Base-by-base conservation (phyloP, 1,284 basidiomycete genomes). In the Rhodotorula glutinis region DNA sequence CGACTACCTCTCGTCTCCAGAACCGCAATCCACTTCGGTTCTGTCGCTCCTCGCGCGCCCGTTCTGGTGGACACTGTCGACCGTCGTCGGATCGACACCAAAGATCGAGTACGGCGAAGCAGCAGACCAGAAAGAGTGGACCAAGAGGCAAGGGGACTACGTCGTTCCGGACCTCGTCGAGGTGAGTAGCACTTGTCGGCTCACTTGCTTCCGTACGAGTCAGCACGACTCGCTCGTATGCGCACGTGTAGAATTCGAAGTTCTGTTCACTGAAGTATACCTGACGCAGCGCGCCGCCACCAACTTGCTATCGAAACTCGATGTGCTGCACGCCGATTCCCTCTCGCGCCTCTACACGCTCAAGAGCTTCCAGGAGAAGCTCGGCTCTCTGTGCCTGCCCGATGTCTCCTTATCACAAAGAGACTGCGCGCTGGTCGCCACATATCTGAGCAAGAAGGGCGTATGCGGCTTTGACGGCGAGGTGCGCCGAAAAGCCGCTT, bases 121-220 rank as follows among this genome's bases (percentile, higher is more conserved):
- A 17, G 66, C 63, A 0, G 73, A 74, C 30, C 65, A 72, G n/a
- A 68, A 66, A 11, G 70, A 73, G 47, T 75, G 74, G 74, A 61
- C 41, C 21, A 53, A 54, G 5, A 30, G 68, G 3, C 46, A 66
- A 17, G 74, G 74, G 17, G 68, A 66, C 21, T 75, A 67, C 61
- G 73, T 74, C n/a, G 62, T 74, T n/a, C 62, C 65, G 21, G 68
- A 70, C 14, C 62, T 73, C 10, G 63, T 75, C 51, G 67, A 75
- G 67, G 73, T 75, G 23, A 46, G 70, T 43, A 1, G 11, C 33
- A 38, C 11, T 11, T 38, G 33, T 38, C 33, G 33, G 27, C 21
- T 1, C 7, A 55, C 23, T 16, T 16, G 13, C 43, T 30, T 47
- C 49, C 23, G 27, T 13, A n/a, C 53, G 19, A 1, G 14, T 19